phyloP scores from a whole-genome alignment of 805 yeast species.

The Tetrapisispora taiwanensis region DNA sequence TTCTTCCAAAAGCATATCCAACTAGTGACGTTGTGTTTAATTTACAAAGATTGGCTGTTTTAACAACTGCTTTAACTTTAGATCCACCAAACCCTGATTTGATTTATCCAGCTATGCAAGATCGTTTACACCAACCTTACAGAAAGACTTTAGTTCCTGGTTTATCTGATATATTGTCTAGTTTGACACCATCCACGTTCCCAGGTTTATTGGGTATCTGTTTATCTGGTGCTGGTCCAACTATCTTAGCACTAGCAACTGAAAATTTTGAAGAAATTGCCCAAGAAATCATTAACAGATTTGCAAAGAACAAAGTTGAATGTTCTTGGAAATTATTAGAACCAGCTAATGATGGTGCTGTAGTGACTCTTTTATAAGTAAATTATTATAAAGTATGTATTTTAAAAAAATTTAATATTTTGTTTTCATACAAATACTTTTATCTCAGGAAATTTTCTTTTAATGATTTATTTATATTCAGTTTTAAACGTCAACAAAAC shows the following conservation, averaged over 20 bases:
- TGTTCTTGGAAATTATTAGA: conserved; percentile 81
- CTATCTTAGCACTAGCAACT: conserved; percentile 88
- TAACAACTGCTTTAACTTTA: conserved; percentile 85
- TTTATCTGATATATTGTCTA: conserved; percentile 62
- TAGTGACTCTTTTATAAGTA: conserved; percentile 27
- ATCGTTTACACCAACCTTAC: conserved; percentile 94
- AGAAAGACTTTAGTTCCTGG: conserved; percentile 89
- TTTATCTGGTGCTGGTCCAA: conserved; percentile 96
- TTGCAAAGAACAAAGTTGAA: conserved; percentile 51
- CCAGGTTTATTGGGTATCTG: conserved; percentile 90
- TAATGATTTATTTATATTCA: too few species aligned
- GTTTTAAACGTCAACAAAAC: too few species aligned
- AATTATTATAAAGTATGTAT: background rate
- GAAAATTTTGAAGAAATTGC: conserved; percentile 81
- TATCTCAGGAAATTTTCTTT: too few species aligned
- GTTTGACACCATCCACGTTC: conserved; percentile 72
- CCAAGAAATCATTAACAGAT: conserved; percentile 55
- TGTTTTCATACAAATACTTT: background rate
- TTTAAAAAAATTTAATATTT: background rate
- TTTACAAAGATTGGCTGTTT: conserved; percentile 82
- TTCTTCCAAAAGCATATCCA: conserved; percentile 70
- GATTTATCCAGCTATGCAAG: conserved; percentile 93
- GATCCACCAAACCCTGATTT: conserved; percentile 72
- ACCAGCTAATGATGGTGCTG: conserved; percentile 83
- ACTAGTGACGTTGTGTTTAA: conserved; percentile 82